Conservation (phyloP, 345 rosid genomes). For the Balakata baccata region DNA sequence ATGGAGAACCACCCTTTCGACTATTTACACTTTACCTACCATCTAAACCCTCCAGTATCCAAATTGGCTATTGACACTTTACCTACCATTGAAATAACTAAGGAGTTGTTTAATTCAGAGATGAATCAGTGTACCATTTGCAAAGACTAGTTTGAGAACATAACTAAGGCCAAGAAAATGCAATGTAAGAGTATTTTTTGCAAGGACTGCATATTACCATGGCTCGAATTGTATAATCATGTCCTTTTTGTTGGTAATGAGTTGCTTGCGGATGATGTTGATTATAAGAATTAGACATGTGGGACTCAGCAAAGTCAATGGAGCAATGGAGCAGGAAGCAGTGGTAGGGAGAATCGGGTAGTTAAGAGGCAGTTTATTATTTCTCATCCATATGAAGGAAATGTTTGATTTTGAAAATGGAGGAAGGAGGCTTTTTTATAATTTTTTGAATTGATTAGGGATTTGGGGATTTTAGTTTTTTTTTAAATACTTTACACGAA, state of each 20-base stretch:
- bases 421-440: too few relatives aligned
- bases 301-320: slow-evolving; percentile 15
- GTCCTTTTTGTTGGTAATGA: slow-evolving; percentile 52
- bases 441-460: too few relatives aligned
- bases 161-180: slow-evolving; percentile 44
- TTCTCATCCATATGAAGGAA: slow-evolving; percentile 34
- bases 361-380: slow-evolving; percentile 40
- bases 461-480: too few relatives aligned
- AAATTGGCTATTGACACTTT: slow-evolving; percentile 38
- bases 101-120: slow-evolving; percentile 33
- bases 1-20: slow-evolving; percentile 36
- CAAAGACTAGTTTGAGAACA: slow-evolving; percentile 41
- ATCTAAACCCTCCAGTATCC: slow-evolving; percentile 37
- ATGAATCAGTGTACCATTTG: slow-evolving; percentile 52
- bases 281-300: slow-evolving; percentile 28
- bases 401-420: too few relatives aligned
- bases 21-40: slow-evolving; percentile 31
- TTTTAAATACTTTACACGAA: too few relatives aligned
- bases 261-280: slow-evolving; percentile 48
- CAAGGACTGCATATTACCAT: slow-evolving; percentile 38
- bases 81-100: slow-evolving; percentile 31
- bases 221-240: slow-evolving; percentile 49
- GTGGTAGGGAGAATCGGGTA: slow-evolving; percentile 21
- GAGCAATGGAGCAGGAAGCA: slow-evolving; percentile 14
- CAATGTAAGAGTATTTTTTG: slow-evolving; percentile 49